Conservation (phyloP, 2,329 filamentous ascomycete species). For the Hymenoscyphus fructigenus region DNA sequence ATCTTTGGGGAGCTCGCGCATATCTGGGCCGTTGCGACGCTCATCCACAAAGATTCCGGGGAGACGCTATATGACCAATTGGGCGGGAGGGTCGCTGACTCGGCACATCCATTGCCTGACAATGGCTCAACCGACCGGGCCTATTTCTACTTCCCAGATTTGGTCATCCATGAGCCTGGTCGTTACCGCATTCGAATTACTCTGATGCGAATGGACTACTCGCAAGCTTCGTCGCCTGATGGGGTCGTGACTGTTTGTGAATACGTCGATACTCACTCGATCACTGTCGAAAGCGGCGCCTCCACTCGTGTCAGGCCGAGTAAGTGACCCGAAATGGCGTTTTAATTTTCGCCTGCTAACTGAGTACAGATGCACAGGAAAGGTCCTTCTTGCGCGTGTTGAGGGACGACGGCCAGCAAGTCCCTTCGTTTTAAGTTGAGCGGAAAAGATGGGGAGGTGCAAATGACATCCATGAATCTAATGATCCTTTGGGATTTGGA, state of each 20-base stretch:
- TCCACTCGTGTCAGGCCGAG: slow-evolving; percentile 27
- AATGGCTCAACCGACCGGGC: slow-evolving; percentile 24
- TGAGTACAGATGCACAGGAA: slow-evolving; percentile 27
- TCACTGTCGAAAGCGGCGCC: slow-evolving; percentile 28
- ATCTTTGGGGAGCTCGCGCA: slow-evolving; percentile 32
- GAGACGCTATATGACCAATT: slow-evolving; percentile 30
- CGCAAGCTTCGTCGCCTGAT: slow-evolving; percentile 23
- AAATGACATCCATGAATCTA: neutral
- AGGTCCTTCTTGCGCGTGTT: slow-evolving; percentile 31
- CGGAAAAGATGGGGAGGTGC: neutral
- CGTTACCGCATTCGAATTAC: slow-evolving; percentile 32
- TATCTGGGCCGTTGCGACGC: slow-evolving; percentile 32
- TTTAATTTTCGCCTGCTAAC: slow-evolving; percentile 17
- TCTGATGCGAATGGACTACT: slow-evolving; percentile 35
- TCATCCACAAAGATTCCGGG: slow-evolving; percentile 29
- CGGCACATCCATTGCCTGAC: slow-evolving; percentile 32
- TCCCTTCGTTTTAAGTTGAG: slow-evolving; percentile 18
- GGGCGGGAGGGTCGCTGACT: slow-evolving; percentile 32
- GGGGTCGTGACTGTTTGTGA: slow-evolving; percentile 28
- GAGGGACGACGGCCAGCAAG: slow-evolving; percentile 30
- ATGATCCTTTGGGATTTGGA: neutral
- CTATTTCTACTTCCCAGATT: slow-evolving; percentile 36
- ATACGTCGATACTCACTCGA: slow-evolving; percentile 31
- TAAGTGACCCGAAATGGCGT: slow-evolving; percentile 18
- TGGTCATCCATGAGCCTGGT: slow-evolving; percentile 32